Evolutionary conservation across 1,284 basidiomycete species (phyloP).

Genomic region (Erythrobasidium hasegawianum): DNA sequence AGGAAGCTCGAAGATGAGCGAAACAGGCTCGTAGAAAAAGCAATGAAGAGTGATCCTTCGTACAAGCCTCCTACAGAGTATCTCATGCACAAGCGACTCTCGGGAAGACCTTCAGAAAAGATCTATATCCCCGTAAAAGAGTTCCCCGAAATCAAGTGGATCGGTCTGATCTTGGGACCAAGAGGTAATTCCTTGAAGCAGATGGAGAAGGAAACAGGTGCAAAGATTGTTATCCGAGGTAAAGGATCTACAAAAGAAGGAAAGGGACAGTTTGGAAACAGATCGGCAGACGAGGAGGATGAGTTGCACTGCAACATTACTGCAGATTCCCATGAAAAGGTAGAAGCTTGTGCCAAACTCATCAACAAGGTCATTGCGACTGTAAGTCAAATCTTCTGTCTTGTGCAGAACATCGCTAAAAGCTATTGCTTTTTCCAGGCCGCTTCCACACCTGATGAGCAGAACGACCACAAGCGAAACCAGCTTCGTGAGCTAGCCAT

Average conservation of each 20-base stretch:
- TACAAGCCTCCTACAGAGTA: slow-evolving; percentile 95
- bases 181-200: slow-evolving; percentile 98
- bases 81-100: slow-evolving; percentile 75
- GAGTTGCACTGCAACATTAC: slow-evolving; percentile 97
- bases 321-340: slow-evolving; percentile 87
- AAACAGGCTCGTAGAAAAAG: slow-evolving; percentile 77
- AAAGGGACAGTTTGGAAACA: slow-evolving; percentile 54
- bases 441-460: slow-evolving; percentile 95
- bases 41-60: slow-evolving; percentile 95
- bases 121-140: slow-evolving; percentile 99
- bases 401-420: not conserved
- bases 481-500: slow-evolving; percentile 97
- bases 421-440: slow-evolving; percentile 57
- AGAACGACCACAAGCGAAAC: slow-evolving; percentile 99
- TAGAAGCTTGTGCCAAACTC: slow-evolving; percentile 81
- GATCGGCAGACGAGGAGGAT: slow-evolving; percentile 86
- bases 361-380: slow-evolving; percentile 99
- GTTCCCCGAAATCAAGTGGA: slow-evolving; percentile 99
- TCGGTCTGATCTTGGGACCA: slow-evolving; percentile 94
- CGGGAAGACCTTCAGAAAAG: slow-evolving; percentile 88
- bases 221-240: slow-evolving; percentile 96
- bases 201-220: slow-evolving; percentile 97
- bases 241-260: slow-evolving; percentile 99
- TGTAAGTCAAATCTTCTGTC: slow-evolving; percentile 55
- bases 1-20: slow-evolving; percentile 94